Percentiles rank a stretch among this genome's conserved stretches.
Conservation (phyloP, 805 yeast species). For the Hagleromyces aurorensis region DNA sequence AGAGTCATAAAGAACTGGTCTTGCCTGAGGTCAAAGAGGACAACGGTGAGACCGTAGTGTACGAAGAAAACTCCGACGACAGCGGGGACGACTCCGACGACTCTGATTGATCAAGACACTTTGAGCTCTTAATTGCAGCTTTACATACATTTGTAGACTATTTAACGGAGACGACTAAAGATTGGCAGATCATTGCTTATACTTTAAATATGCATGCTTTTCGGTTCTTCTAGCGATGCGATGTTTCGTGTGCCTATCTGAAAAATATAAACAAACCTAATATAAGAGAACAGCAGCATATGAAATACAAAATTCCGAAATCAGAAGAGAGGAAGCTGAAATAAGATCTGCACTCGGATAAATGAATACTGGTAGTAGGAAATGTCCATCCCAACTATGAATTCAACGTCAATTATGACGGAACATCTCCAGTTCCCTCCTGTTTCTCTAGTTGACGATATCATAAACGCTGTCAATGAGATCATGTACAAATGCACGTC, state of each 20-base stretch:
- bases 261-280: not conserved
- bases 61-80: constrained; percentile 28
- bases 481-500: constrained; percentile 74
- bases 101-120: constrained; percentile 14
- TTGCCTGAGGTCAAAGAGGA: constrained; percentile 28
- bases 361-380: not conserved
- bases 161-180: not conserved
- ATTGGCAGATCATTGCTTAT: not conserved
- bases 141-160: no score
- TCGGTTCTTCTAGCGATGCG: not conserved
- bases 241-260: not conserved
- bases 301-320: not conserved
- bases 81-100: constrained; percentile 23
- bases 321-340: not conserved
- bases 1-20: constrained; percentile 30
- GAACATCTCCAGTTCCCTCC: constrained; percentile 88
- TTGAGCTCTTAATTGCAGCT: no score
- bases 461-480: constrained; percentile 80
- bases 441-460: constrained; percentile 72
- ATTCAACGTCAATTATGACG: constrained; percentile 50
- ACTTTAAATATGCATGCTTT: not conserved
- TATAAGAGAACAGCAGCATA: constrained; percentile 1
- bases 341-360: not conserved
- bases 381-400: constrained; percentile 33
- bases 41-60: constrained; percentile 31